These are phyloP conservation scores for Anisodus acutangulus DNA, from an alignment of 257 asterid species.

Conservation along the genomic window DNA sequence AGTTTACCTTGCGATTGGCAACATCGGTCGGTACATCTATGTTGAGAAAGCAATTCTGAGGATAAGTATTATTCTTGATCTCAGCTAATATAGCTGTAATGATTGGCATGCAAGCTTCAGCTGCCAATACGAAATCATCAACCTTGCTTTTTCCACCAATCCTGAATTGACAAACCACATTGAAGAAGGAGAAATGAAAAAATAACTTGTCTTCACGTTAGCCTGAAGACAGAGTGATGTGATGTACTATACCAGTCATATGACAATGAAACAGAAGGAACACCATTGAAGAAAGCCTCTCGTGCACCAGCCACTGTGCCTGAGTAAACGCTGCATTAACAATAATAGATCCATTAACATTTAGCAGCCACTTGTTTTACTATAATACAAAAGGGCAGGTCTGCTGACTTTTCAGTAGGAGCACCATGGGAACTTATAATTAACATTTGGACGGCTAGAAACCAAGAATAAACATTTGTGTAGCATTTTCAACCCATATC, in stretches of 20 bases:
- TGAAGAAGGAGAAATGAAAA: not conserved
- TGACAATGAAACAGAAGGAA: conserved; percentile 80
- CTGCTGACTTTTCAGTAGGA: not conserved
- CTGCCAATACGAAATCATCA: conserved; percentile 67
- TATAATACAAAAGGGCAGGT: not conserved
- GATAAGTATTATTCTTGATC: conserved; percentile 62
- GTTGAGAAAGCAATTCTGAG: conserved; percentile 68
- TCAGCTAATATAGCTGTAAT: conserved; percentile 55
- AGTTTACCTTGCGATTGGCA: conserved; percentile 62
- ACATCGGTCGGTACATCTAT: conserved; percentile 77
- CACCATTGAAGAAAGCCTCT: conserved; percentile 76
- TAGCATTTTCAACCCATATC: not conserved
- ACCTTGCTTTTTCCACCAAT: conserved; percentile 60
- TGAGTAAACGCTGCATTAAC: conserved; percentile 70
- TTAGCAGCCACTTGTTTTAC: not conserved
- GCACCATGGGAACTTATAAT: not conserved
- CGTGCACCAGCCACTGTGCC: conserved; percentile 99
- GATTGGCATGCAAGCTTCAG: conserved; percentile 83
- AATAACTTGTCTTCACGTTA: not conserved
- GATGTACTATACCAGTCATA: conserved; percentile 68
- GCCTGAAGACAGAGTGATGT: not conserved
- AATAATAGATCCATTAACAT: conserved; percentile 22
- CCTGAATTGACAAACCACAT: conserved; percentile 46
- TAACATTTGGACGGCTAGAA: not conserved
- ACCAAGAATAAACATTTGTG: not conserved